Percentiles rank a stretch among this genome's conserved stretches.
Conservation (phyloP, 2,329 filamentous ascomycete genomes). For the Colletotrichum limetticola region DNA sequence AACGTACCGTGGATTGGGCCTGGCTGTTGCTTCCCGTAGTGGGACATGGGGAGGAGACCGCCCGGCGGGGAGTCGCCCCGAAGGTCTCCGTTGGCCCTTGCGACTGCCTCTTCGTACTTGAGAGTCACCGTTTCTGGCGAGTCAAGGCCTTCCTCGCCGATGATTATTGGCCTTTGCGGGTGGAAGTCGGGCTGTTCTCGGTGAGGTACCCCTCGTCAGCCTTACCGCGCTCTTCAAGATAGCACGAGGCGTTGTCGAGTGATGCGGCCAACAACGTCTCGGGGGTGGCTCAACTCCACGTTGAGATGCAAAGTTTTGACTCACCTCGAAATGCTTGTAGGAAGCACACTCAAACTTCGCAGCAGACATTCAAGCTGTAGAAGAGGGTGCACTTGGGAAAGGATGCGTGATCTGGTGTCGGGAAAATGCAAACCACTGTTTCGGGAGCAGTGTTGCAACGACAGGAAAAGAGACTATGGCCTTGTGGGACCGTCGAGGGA, state of each 20-base stretch:
- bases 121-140: slow-evolving; percentile 68
- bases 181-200: slow-evolving; percentile 60
- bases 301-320: slow-evolving; percentile 44
- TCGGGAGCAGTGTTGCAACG: slow-evolving; percentile 36
- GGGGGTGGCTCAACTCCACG: slow-evolving; percentile 34
- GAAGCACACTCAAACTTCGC: slow-evolving; percentile 65
- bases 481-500: slow-evolving; percentile 31
- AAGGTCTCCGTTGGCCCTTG: slow-evolving; percentile 62
- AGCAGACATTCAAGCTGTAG: slow-evolving; percentile 67
- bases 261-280: slow-evolving; percentile 46
- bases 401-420: slow-evolving; percentile 31
- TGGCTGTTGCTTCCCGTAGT: slow-evolving; percentile 81
- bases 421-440: slow-evolving; percentile 38
- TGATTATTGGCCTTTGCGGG: slow-evolving; percentile 65
- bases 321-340: slow-evolving; percentile 70
- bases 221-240: slow-evolving; percentile 1
- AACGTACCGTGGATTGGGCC: slow-evolving; percentile 85
- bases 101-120: slow-evolving; percentile 66
- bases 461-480: slow-evolving; percentile 34
- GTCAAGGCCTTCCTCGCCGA: slow-evolving; percentile 65
- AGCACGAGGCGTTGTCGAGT: background rate
- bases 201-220: slow-evolving; percentile 39
- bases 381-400: slow-evolving; percentile 34
- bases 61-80: slow-evolving; percentile 66
- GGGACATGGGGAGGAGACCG: slow-evolving; percentile 76